These are phyloP conservation scores for Aspergillus versicolor DNA, from an alignment of 2,329 filamentous ascomycete genomes.

Conservation along the genomic window DNA sequence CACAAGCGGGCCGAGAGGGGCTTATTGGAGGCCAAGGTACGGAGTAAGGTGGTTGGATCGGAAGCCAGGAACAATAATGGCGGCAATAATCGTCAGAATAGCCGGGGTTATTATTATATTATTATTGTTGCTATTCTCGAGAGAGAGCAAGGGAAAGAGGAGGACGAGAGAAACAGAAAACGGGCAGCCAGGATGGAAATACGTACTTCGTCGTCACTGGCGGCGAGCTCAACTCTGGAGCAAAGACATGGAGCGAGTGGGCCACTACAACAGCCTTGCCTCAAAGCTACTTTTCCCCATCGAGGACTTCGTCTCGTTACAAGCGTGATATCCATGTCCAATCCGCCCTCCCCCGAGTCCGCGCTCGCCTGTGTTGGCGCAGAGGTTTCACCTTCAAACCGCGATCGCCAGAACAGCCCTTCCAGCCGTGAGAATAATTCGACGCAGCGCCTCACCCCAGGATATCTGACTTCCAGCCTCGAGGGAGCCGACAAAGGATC, in stretches of 20 bases:
- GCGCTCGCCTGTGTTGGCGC: not conserved
- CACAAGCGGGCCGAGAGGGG: constrained; percentile 23
- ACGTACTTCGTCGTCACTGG: constrained; percentile 4
- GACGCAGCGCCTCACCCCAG: not conserved
- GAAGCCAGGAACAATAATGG: constrained; percentile 12
- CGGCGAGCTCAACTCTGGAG: constrained; percentile 6
- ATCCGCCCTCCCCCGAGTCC: not conserved
- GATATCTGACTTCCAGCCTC: not conserved
- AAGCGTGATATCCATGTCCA: not conserved
- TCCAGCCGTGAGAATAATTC: not conserved
- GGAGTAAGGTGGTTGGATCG: constrained; percentile 10
- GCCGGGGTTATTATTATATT: not conserved
- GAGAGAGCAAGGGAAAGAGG: constrained; percentile 1
- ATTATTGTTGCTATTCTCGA: not conserved
- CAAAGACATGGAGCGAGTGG: not conserved
- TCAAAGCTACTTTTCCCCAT: not conserved
- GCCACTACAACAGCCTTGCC: not conserved
- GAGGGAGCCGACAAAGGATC: not conserved
- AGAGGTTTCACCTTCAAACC: constrained; percentile 8
- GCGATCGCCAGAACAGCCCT: not conserved
- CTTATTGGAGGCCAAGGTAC: constrained; percentile 15
- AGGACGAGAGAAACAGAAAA: constrained; percentile 1
- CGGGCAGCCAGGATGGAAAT: constrained; percentile 2
- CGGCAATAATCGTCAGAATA: constrained; percentile 3
- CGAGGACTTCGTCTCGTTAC: not conserved